Evolutionary conservation across 768 basidiomycete species (phyloP), one percentile per base, ranked within the genome.

Genomic region (Rhodosporidiobolus sp.): DNA sequence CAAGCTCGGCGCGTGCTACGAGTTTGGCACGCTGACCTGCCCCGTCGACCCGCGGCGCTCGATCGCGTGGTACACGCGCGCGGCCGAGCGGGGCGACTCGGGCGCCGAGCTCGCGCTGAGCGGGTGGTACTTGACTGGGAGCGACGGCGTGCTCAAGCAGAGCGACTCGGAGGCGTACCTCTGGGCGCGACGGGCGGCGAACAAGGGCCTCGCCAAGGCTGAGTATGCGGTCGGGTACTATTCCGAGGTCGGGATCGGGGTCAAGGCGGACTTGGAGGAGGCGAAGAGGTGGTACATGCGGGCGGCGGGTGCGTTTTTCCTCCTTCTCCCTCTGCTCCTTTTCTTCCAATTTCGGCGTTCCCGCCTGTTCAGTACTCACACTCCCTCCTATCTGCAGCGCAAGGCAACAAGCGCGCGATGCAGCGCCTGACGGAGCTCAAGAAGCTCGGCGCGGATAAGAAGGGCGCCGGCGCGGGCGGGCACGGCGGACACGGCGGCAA

Each of bases 281-380:
- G 94, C 96, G 28, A 97, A 95, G 82, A 86, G 90, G 77, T 98
- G 95, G 94, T 99, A 99, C 81, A 96, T 97, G 92, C 87, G 96
- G 54, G 94, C 96, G 48, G 96, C 96, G 77, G 94, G 95, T 97
- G 78, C 60, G 90, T 84, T 59, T 22, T 73, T 34, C 54, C 43
- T 12, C 65, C 28, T 53, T n/a, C 35, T 66, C 6, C 48, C 20
- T 22, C 35, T 17, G n/a, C 35, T 26, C n/a, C n/a, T 16, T 45
- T 17, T 24, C 63, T 48, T 46, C 14, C 12, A n/a, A 55, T 1
- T 32, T 30, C 35, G 26, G 34, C 55, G 28, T 26, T 38, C 24
- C 35, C 53, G 26, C 63, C 62, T 46, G 60, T n/a, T n/a, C n/a
- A n/a, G n/a, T n/a, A n/a, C n/a, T n/a, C n/a, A n/a, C n/a, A n/a